Evolutionary conservation across 805 yeast species (phyloP).

Genomic region (Blastobotrys americana): DNA sequence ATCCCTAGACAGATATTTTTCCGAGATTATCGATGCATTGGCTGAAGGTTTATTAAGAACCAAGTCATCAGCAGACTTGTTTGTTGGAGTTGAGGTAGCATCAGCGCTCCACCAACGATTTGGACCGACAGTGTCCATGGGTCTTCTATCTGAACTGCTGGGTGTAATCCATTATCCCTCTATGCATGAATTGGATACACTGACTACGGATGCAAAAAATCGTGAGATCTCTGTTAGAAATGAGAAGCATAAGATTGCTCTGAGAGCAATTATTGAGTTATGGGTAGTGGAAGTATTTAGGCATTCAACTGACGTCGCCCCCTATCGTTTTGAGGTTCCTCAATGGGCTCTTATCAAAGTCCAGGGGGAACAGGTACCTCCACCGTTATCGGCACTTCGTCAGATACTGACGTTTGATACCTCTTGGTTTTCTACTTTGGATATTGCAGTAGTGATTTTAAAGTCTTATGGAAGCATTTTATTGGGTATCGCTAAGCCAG

Average conservation of each 20-base stretch:
- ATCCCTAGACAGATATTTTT: conserved; percentile 64
- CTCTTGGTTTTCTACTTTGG: conserved; percentile 15
- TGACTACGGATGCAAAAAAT: conserved; percentile 28
- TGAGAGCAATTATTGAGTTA: conserved; percentile 52
- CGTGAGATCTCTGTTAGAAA: conserved; percentile 41
- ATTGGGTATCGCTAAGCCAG: no score
- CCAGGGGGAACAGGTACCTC: conserved; percentile 27
- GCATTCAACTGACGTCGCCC: conserved; percentile 37
- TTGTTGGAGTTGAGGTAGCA: conserved; percentile 58
- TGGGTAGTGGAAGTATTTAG: conserved; percentile 51
- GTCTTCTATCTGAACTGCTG: conserved; percentile 34
- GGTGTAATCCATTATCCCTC: conserved; percentile 22
- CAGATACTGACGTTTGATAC: conserved; percentile 40
- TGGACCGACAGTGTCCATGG: conserved; percentile 43
- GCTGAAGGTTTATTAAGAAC: conserved; percentile 54
- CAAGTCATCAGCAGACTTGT: conserved; percentile 48
- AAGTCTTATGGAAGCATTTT: conserved; percentile 48
- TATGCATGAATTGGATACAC: conserved; percentile 16
- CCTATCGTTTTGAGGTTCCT: conserved; percentile 33
- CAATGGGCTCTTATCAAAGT: conserved; percentile 31
- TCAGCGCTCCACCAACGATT: conserved; percentile 77
- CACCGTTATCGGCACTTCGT: conserved; percentile 39
- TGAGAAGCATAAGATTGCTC: conserved; percentile 39
- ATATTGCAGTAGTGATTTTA: conserved; percentile 32
- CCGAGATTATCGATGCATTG: conserved; percentile 58